These are phyloP conservation scores for Psidium friedrichsthalianum DNA, from an alignment of 345 rosid genomes.

Conservation along the genomic window DNA sequence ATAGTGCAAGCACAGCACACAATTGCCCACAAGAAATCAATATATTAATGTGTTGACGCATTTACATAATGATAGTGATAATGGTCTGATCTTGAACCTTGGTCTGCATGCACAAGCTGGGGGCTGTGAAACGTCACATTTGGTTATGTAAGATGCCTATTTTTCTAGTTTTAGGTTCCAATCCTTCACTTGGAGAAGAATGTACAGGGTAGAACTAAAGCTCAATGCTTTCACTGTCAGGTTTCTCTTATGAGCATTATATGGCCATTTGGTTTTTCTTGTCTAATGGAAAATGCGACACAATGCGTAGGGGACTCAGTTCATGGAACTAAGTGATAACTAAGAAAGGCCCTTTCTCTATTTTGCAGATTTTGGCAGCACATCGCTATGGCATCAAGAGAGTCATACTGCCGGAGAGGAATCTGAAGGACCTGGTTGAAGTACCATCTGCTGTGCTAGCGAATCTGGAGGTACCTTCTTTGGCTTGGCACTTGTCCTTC, in stretches of 20 bases:
- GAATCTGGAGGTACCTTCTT: slow-evolving; percentile 59
- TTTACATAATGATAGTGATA: background rate
- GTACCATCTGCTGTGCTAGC: slow-evolving; percentile 83
- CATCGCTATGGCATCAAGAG: slow-evolving; percentile 86
- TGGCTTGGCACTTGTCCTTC: background rate
- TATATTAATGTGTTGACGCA: background rate
- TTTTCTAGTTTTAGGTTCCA: background rate
- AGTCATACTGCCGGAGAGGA: slow-evolving; percentile 92
- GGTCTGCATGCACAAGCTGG: background rate
- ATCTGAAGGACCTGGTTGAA: slow-evolving; percentile 87
- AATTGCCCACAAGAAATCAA: background rate
- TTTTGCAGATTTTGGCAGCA: slow-evolving; percentile 85
- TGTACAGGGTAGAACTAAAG: background rate
- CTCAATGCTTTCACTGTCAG: background rate
- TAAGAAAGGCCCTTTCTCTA: background rate
- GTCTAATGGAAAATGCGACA: background rate
- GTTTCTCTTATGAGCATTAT: background rate
- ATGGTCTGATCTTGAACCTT: background rate
- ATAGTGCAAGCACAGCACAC: background rate
- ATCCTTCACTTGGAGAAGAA: background rate
- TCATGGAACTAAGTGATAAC: background rate
- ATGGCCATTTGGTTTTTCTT: background rate
- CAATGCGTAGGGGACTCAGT: background rate
- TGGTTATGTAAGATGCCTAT: background rate
- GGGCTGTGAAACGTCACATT: background rate